Conservation (phyloP, 345 rosid genomes). For the Adansonia digitata region DNA sequence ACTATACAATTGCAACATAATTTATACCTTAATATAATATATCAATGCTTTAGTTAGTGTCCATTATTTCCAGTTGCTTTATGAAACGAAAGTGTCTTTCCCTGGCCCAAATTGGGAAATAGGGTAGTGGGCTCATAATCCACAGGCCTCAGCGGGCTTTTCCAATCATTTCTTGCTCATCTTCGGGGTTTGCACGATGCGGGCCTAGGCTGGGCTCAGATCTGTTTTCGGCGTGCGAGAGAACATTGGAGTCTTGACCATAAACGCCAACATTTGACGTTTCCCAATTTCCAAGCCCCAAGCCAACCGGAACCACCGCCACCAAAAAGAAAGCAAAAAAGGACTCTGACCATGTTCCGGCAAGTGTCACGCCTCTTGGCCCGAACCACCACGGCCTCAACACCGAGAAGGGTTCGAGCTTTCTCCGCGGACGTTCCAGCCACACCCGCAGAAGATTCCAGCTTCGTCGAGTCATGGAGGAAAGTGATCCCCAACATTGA, state of each 20-base stretch:
- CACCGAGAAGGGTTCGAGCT: slow-evolving; percentile 24
- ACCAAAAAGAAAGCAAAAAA: neutral
- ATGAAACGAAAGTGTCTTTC: too few species aligned
- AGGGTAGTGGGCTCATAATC: too few species aligned
- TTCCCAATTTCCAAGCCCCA: neutral
- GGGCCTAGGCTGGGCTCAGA: too few species aligned
- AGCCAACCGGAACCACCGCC: slow-evolving; percentile 9
- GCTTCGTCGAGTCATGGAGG: slow-evolving; percentile 52
- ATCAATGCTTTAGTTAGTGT: neutral
- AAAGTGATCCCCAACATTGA: slow-evolving; percentile 77
- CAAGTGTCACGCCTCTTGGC: slow-evolving; percentile 44
- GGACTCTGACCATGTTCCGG: slow-evolving; percentile 34
- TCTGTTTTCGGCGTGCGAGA: too few species aligned
- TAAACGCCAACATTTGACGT: neutral
- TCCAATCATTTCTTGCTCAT: too few species aligned
- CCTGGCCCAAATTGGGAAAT: too few species aligned
- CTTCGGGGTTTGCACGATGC: too few species aligned
- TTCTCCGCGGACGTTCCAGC: slow-evolving; percentile 53
- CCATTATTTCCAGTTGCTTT: too few species aligned
- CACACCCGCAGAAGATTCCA: slow-evolving; percentile 33
- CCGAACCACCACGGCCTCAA: slow-evolving; percentile 27
- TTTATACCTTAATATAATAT: neutral
- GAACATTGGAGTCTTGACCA: too few species aligned
- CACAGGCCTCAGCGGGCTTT: too few species aligned
- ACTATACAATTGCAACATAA: slow-evolving; percentile 16